Conservation (phyloP, 208 protist genomes). For the Blechomonas ayalai region DNA sequence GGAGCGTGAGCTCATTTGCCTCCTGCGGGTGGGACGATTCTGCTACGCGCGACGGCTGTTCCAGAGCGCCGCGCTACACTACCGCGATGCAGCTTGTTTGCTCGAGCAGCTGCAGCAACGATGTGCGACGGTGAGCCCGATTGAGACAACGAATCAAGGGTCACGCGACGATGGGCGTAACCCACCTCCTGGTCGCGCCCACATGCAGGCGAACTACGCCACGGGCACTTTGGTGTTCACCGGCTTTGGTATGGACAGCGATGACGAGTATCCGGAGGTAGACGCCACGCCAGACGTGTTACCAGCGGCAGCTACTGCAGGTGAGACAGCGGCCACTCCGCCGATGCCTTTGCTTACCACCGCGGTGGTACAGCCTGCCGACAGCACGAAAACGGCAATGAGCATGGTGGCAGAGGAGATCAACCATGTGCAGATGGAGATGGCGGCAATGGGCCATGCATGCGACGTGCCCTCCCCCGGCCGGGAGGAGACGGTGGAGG, state of each 20-base stretch:
- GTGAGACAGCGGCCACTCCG: background rate
- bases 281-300: background rate
- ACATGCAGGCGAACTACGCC: slow-evolving; percentile 60
- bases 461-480: no score
- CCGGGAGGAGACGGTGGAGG: slow-evolving; percentile 1
- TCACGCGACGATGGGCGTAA: background rate
- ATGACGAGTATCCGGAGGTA: slow-evolving; percentile 31
- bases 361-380: background rate
- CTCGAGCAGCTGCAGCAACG: slow-evolving; percentile 17
- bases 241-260: slow-evolving; percentile 38
- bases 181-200: slow-evolving; percentile 1
- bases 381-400: background rate
- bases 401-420: slow-evolving; percentile 8
- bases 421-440: slow-evolving; percentile 3
- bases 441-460: no score
- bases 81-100: slow-evolving; percentile 31
- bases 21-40: slow-evolving; percentile 46
- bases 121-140: background rate
- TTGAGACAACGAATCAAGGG: background rate
- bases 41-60: slow-evolving; percentile 38
- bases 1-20: slow-evolving; percentile 30
- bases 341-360: background rate
- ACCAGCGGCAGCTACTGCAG: background rate
- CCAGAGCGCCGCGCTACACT: slow-evolving; percentile 40
- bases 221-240: slow-evolving; percentile 68